phyloP scores from a whole-genome alignment of 345 rosid genomes.

The Sisymbrium altissimum region DNA sequence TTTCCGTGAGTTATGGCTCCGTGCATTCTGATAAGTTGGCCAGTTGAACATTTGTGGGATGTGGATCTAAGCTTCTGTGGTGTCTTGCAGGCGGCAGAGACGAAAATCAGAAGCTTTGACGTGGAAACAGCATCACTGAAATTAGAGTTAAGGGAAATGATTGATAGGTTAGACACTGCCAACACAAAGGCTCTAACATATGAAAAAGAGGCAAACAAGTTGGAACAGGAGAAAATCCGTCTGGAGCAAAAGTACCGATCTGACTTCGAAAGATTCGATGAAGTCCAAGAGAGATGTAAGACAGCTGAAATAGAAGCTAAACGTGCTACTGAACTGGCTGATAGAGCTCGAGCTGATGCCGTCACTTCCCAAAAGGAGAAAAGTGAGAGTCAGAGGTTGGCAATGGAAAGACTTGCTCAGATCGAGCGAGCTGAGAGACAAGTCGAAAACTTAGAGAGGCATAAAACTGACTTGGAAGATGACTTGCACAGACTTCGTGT shows the following conservation, averaged over 20 bases:
- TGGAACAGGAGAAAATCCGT: conserved; percentile 87
- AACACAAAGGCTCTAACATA: conserved; percentile 65
- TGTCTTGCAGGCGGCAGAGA: conserved; percentile 80
- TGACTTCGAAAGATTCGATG: conserved; percentile 80
- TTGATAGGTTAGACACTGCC: conserved; percentile 64
- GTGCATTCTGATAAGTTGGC: neutral
- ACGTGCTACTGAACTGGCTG: conserved; percentile 86
- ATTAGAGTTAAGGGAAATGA: conserved; percentile 52
- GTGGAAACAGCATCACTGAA: conserved; percentile 60
- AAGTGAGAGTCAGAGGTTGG: conserved; percentile 67
- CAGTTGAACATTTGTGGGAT: neutral
- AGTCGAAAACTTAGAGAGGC: conserved; percentile 75
- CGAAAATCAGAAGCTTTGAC: conserved; percentile 72
- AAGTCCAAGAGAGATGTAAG: conserved; percentile 75
- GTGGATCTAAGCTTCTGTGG: conserved; percentile 11
- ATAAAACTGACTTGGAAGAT: conserved; percentile 56
- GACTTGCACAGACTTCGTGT: conserved; percentile 55
- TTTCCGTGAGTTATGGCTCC: neutral
- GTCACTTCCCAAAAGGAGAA: conserved; percentile 77
- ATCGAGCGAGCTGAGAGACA: conserved; percentile 83
- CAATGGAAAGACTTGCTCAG: conserved; percentile 86
- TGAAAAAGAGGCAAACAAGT: conserved; percentile 71
- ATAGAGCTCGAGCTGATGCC: conserved; percentile 81
- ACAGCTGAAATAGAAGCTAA: conserved; percentile 83
- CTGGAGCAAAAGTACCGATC: conserved; percentile 76